phyloP scores from a whole-genome alignment of 306 rosid species.

The Dryas drummondii region DNA sequence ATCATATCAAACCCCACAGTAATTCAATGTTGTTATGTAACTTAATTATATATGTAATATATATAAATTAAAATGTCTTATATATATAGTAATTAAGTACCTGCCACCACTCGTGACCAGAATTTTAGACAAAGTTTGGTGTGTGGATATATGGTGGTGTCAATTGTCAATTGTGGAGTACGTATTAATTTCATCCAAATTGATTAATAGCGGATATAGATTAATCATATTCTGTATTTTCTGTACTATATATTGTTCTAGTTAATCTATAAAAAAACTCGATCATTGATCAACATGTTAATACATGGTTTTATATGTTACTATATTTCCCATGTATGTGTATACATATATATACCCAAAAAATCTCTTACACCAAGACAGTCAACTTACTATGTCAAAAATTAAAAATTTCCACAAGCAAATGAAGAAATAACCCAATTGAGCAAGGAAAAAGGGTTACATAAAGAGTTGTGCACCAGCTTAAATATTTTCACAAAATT shows the following conservation, averaged over 20 bases:
- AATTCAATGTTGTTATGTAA: not conserved
- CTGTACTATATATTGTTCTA: not conserved
- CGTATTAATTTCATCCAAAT: conserved; percentile 7
- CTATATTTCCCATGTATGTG: no score
- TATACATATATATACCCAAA: no score
- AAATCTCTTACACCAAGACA: no score
- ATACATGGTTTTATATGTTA: no score
- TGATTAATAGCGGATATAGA: conserved; percentile 23
- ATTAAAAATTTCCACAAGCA: no score
- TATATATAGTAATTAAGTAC: not conserved
- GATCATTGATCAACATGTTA: no score
- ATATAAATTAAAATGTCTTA: not conserved
- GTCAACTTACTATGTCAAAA: no score
- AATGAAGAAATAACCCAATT: no score
- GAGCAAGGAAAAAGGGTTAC: no score
- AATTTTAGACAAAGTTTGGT: conserved; percentile 33
- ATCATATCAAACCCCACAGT: not conserved
- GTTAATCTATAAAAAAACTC: no score
- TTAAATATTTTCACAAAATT: no score
- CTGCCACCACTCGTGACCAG: conserved; percentile 25
- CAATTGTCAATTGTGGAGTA: conserved; percentile 19
- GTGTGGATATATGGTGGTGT: conserved; percentile 18
- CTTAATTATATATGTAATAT: not conserved
- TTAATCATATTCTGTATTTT: conserved; percentile 27
- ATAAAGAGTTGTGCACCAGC: no score